A percentile compares a stretch with the other conserved stretches of the same genome.
Conservation (phyloP, 78 protist species). For the Dictyostelium purpureum region DNA sequence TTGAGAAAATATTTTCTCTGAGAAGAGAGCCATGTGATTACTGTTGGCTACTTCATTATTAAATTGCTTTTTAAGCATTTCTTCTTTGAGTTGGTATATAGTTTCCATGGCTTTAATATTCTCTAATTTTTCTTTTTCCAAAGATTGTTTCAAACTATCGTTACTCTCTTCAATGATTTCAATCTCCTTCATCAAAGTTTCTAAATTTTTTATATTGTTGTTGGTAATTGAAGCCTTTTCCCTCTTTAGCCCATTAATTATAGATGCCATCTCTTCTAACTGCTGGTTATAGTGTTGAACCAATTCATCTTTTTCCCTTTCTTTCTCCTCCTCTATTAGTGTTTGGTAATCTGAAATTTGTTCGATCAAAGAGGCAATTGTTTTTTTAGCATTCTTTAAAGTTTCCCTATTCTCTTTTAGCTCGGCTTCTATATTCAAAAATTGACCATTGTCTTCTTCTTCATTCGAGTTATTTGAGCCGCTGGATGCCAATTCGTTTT, state of each 20-base stretch:
- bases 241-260: slow-evolving; percentile 19
- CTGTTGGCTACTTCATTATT: background rate
- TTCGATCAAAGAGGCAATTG: slow-evolving; percentile 67
- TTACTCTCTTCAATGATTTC: slow-evolving; percentile 66
- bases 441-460: background rate
- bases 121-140: slow-evolving; percentile 19
- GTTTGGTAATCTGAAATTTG: slow-evolving; percentile 74
- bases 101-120: slow-evolving; percentile 10
- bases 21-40: background rate
- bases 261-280: background rate
- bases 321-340: slow-evolving; percentile 64
- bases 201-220: slow-evolving; percentile 52
- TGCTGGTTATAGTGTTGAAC: slow-evolving; percentile 8
- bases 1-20: background rate
- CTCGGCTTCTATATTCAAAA: slow-evolving; percentile 10
- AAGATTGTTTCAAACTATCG: background rate
- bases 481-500: too few species aligned
- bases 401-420: slow-evolving; percentile 12
- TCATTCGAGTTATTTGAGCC: background rate
- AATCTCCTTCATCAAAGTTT: slow-evolving; percentile 68
- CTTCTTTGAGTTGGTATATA: slow-evolving; percentile 35
- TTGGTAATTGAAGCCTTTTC: slow-evolving; percentile 30
- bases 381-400: slow-evolving; percentile 28
- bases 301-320: slow-evolving; percentile 62
- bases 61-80: background rate